A percentile compares a stretch with the other conserved stretches of the same genome.
phyloP scores from a whole-genome alignment of 352 stramenopile genomes.

The Pythium aquatile region DNA sequence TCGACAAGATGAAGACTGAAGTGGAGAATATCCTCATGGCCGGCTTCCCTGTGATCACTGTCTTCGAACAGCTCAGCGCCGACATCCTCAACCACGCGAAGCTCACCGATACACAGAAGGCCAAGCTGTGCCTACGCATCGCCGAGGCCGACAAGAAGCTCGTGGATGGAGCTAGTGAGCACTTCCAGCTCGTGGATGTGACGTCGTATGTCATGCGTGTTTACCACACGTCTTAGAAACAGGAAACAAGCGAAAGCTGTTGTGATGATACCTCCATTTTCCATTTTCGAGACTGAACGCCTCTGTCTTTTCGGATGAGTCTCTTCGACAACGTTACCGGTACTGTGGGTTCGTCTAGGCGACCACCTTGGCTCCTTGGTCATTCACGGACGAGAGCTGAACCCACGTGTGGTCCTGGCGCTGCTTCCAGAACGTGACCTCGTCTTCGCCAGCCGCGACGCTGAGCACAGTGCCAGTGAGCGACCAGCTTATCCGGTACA shows the following conservation, averaged over 20 bases:
- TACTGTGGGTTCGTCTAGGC: slow-evolving; percentile 18
- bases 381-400: slow-evolving; percentile 72
- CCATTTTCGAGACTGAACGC: background rate
- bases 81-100: slow-evolving; percentile 71
- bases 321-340: slow-evolving; percentile 2
- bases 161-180: slow-evolving; percentile 94
- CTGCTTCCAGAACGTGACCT: slow-evolving; percentile 85
- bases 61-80: slow-evolving; percentile 89
- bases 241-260: background rate
- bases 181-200: slow-evolving; percentile 96
- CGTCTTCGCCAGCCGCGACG: slow-evolving; percentile 61
- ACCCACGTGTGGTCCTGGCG: slow-evolving; percentile 55
- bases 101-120: slow-evolving; percentile 91
- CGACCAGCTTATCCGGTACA: slow-evolving; percentile 87
- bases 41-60: slow-evolving; percentile 92
- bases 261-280: slow-evolving; percentile 5
- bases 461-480: slow-evolving; percentile 66
- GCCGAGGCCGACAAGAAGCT: slow-evolving; percentile 96
- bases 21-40: slow-evolving; percentile 91
- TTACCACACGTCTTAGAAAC: slow-evolving; percentile 44
- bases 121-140: slow-evolving; percentile 92
- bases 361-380: slow-evolving; percentile 47
- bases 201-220: slow-evolving; percentile 82
- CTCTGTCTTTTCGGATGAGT: background rate
- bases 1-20: slow-evolving; percentile 88